Percentiles rank a stretch among this genome's conserved stretches.
Evolutionary conservation across 305 asterid genomes (phyloP).

Genomic region (Fraxinus velutina): DNA sequence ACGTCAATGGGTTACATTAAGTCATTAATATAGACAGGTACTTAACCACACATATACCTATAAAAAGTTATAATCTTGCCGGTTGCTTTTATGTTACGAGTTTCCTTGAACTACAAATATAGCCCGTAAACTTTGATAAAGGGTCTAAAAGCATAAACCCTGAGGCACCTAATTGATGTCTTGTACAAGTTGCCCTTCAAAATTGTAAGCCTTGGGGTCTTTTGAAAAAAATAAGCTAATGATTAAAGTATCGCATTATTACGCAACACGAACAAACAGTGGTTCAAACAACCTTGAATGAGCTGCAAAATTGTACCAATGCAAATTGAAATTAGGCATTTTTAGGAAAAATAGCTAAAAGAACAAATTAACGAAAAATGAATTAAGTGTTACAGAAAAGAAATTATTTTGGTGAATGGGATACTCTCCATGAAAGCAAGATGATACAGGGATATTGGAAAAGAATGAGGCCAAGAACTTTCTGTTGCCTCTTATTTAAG

Average conservation of each 20-base stretch:
- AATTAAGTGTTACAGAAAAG: neutral
- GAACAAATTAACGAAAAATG: neutral
- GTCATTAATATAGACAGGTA: neutral
- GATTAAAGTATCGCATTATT: neutral
- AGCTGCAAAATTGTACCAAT: neutral
- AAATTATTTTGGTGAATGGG: neutral
- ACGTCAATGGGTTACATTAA: neutral
- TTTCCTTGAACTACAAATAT: neutral
- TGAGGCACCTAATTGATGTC: neutral
- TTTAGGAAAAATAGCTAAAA: neutral
- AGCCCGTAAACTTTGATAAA: neutral
- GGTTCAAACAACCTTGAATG: neutral
- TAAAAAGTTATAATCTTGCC: neutral
- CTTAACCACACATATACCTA: neutral
- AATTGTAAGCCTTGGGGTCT: neutral
- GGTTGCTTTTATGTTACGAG: neutral
- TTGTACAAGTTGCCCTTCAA: neutral
- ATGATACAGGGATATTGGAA: neutral
- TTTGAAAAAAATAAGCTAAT: neutral
- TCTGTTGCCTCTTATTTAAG: neutral
- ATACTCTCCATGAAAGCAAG: neutral
- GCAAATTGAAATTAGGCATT: neutral
- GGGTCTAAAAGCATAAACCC: neutral
- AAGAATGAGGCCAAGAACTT: neutral
- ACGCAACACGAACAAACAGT: neutral